Evolutionary conservation across 345 rosid genomes (phyloP), one percentile per base, ranked within the genome.

Genomic region (Gossypium thurberi): DNA sequence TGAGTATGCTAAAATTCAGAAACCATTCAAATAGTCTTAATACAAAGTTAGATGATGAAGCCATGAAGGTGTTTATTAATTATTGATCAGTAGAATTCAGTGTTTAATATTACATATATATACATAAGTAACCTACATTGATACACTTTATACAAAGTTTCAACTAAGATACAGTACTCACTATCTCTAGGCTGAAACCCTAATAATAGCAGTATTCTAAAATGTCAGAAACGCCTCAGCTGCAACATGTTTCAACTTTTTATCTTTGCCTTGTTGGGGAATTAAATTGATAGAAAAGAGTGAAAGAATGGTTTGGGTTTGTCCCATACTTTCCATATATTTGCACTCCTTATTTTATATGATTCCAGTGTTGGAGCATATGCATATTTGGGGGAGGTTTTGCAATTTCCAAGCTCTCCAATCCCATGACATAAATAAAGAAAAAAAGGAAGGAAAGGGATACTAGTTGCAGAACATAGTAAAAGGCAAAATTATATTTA

Each of bases 181-280:
- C 57, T 33, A 46, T 20, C 55, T 33, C 52, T 66, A 72, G 72
- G 23, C 28, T 61, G 69, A 57, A 65, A 56, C 53, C 71, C 67
- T 76, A 52, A 40, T 52, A 20, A 37, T 57, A 53, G 63, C 14
- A 59, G 60, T 37, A 67, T 79, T 53, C 65, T 65, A 66, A 55
- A 42, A 20, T 40, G 52, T 53, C 69, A 59, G 64, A n/a, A 69
- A 23, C 74, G 9, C 80, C 78, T 79, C 57, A 50, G 46, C 76
- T 81, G 70, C 80, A 65, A 73, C 75, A 8, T 52, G 43, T 55
- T 70, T 72, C 52, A 44, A 44, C 42, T 25, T 60, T 28, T 13
- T 51, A 68, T 26, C 58, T 51, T 69, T 26, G 10, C 44, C 72
- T 2, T 69, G 11, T 15, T 51, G 23, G 57, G 70, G 56, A 26